A percentile compares a stretch with the other conserved stretches of the same genome.
These are phyloP conservation scores for Crepidotus variabilis DNA, from an alignment of 768 basidiomycete genomes.

Conservation along the genomic window DNA sequence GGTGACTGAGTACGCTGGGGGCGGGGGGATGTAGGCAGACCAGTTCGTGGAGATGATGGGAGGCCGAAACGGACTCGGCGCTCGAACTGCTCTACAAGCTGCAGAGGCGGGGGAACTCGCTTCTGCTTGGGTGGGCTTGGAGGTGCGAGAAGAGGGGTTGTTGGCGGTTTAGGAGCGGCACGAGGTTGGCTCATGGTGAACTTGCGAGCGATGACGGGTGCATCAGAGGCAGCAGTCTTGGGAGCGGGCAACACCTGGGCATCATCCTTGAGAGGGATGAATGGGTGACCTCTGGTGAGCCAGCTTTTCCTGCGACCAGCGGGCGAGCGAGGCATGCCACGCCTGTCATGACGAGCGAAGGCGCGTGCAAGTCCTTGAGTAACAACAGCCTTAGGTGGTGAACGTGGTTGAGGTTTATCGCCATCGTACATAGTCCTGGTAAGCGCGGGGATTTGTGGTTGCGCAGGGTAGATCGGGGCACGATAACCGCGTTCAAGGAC, in stretches of 20 bases:
- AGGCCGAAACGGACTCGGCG: conserved; percentile 17
- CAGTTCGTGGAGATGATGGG: conserved; percentile 11
- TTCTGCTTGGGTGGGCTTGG: conserved; percentile 10
- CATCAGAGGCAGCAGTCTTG: conserved; percentile 11
- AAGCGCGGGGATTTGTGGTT: conserved; percentile 15
- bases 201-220: conserved; percentile 15
- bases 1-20: not conserved
- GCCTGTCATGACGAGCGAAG: conserved; percentile 13
- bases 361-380: conserved; percentile 16
- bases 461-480: conserved; percentile 20
- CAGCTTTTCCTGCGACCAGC: conserved; percentile 24
- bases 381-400: conserved; percentile 23
- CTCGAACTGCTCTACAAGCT: conserved; percentile 9
- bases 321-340: conserved; percentile 28
- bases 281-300: conserved; percentile 31
- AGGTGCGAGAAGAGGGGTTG: conserved; percentile 4
- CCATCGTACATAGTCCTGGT: conserved; percentile 10
- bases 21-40: not conserved
- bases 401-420: conserved; percentile 10
- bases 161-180: conserved; percentile 9
- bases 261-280: conserved; percentile 32
- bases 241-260: conserved; percentile 21
- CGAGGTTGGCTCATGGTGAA: conserved; percentile 13
- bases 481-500: conserved; percentile 29
- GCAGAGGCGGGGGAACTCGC: conserved; percentile 11